phyloP scores from a whole-genome alignment of 495 filamentous ascomycete genomes.

The Alectoria sarmentosa region DNA sequence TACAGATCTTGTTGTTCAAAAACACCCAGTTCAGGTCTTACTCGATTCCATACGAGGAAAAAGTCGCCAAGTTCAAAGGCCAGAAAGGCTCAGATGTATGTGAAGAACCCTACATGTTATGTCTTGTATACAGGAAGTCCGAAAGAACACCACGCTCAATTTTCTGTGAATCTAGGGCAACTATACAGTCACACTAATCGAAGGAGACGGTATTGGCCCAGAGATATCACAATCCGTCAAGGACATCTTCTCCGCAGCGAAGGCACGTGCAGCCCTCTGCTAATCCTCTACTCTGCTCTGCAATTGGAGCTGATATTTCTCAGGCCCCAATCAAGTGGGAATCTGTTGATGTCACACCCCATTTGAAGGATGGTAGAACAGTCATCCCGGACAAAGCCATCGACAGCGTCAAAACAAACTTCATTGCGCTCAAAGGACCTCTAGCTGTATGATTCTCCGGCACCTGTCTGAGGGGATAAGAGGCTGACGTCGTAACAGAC shows the following conservation, averaged over 20 bases:
- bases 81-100: constrained; percentile 77
- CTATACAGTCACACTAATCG: constrained; percentile 92
- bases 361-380: constrained; percentile 86
- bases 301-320: constrained; percentile 32
- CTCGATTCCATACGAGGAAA: constrained; percentile 51
- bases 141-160: constrained; percentile 5
- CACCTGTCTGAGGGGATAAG: constrained; percentile 10
- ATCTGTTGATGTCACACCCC: constrained; percentile 89
- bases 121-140: too few species aligned
- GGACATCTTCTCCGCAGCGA: constrained; percentile 93
- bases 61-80: constrained; percentile 89
- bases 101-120: background rate
- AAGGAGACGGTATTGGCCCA: constrained; percentile 97
- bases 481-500: constrained; percentile 49
- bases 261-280: constrained; percentile 47
- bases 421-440: constrained; percentile 94
- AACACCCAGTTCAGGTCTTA: constrained; percentile 38
- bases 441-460: constrained; percentile 63
- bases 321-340: constrained; percentile 95
- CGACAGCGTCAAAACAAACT: constrained; percentile 82
- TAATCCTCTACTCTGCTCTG: constrained; percentile 17
- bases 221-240: constrained; percentile 97
- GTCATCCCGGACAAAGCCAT: constrained; percentile 88
- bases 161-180: constrained; percentile 56
- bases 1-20: constrained; percentile 10